A percentile compares a stretch with the other conserved stretches of the same genome.
Conservation (phyloP, 257 asterid species). For the Cinchona pubescens region DNA sequence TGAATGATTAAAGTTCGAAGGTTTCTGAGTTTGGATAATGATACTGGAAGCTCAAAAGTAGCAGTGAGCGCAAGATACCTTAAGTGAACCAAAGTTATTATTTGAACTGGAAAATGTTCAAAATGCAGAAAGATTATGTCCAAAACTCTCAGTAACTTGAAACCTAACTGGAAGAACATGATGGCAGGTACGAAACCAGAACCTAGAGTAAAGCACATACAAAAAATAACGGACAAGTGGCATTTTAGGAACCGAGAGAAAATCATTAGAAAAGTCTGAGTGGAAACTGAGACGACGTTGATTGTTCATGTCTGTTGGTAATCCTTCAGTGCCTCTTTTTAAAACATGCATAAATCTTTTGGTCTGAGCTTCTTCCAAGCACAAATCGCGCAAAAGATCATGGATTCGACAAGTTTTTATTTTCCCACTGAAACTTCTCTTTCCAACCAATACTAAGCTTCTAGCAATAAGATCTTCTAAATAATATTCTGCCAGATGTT, state of each 20-base stretch:
- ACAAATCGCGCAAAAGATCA: conserved; percentile 30
- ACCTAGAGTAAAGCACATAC: background rate
- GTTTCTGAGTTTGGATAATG: conserved; percentile 4
- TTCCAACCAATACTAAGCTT: conserved; percentile 25
- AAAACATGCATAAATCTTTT: conserved; percentile 27
- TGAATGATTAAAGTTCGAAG: conserved; percentile 29
- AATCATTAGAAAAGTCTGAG: conserved; percentile 14
- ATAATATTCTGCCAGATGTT: conserved; percentile 28
- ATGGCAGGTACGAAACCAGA: background rate
- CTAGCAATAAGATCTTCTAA: conserved; percentile 35
- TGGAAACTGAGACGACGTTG: conserved; percentile 18
- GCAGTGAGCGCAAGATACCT: conserved; percentile 31
- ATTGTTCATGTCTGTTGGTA: background rate
- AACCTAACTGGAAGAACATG: background rate
- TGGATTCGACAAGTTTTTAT: conserved; percentile 32
- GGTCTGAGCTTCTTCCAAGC: conserved; percentile 29
- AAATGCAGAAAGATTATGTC: conserved; percentile 23
- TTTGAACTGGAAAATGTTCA: conserved; percentile 26
- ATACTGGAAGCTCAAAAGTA: conserved; percentile 18
- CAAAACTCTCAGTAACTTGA: conserved; percentile 31
- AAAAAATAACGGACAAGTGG: conserved; percentile 1
- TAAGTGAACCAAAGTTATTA: conserved; percentile 18
- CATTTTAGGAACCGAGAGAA: conserved; percentile 13
- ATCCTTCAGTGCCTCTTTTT: background rate
- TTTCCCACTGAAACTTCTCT: conserved; percentile 18